Evolutionary conservation across 1,284 basidiomycete species (phyloP).

Genomic region (Schizophyllum amplum): DNA sequence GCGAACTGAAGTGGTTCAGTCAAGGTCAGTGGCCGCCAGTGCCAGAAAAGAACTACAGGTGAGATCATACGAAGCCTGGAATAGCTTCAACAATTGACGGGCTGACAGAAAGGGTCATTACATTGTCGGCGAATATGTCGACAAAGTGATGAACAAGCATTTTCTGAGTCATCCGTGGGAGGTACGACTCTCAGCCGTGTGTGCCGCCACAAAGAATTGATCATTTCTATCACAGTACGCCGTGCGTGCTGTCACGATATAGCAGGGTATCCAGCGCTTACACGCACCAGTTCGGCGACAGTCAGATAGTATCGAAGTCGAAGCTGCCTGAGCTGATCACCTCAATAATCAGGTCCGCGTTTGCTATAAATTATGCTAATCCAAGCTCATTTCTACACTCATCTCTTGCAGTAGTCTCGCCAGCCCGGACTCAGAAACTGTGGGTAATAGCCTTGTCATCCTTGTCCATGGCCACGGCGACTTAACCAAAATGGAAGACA

Average conservation of each 20-base stretch:
- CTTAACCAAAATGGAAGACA: constrained; percentile 56
- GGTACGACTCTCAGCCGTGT: constrained; percentile 35
- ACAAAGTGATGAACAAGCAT: constrained; percentile 57
- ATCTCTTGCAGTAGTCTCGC: constrained; percentile 50
- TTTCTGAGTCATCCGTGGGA: constrained; percentile 60
- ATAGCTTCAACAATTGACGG: neutral
- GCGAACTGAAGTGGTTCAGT: constrained; percentile 28
- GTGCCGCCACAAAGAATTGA: neutral
- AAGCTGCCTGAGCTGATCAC: constrained; percentile 68
- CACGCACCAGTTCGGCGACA: constrained; percentile 62
- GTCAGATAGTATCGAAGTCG: constrained; percentile 59
- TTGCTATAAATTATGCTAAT: constrained; percentile 5
- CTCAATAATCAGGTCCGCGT: constrained; percentile 60
- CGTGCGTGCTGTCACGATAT: constrained; percentile 30
- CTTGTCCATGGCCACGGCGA: constrained; percentile 60
- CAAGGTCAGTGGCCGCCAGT: constrained; percentile 72
- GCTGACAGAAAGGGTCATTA: constrained; percentile 66
- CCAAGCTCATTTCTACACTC: neutral
- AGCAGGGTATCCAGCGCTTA: constrained; percentile 7
- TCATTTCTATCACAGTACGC: constrained; percentile 42
- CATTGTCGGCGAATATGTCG: constrained; percentile 70
- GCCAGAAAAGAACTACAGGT: constrained; percentile 77
- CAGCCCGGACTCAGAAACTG: constrained; percentile 71
- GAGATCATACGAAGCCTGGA: constrained; percentile 8
- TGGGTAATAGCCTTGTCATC: constrained; percentile 66